Base-by-base conservation (phyloP, 345 rosid genomes). In the Eucalyptus erythrocorys region DNA sequence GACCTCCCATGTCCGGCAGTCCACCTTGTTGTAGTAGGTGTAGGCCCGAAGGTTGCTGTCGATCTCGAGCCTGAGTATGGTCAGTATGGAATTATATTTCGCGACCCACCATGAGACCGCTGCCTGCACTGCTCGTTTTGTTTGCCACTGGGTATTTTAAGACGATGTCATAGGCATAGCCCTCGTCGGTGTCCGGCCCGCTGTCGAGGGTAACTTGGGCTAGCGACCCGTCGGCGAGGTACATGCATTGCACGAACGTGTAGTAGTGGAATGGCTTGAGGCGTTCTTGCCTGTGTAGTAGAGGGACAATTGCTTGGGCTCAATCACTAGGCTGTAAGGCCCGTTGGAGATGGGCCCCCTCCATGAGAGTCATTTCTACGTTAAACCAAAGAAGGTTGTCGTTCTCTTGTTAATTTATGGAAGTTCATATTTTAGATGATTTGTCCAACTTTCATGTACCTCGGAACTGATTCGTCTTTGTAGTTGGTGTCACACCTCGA, bases 11-110 rank as follows among this genome's bases (percentile, higher is more conserved):
- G 93, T 93, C 27, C 87, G 42, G 22, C 45, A 92, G 85, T 88
- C 91, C 16, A 92, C 95, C 89, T 89, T 61, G 53, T 90, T 87
- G 64, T 91, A 88, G 71, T 86, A 96, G 19, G 95, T 93, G 88
- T 88, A 93, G 47, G 92, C 68, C 86, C 85, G 89, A 4, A 96
- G 88, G 85, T 93, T 93, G 26, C 97, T 96, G 84, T 96, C 94
- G 4, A 94, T 87, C 12, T 90, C 95, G 0, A 96, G 91, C 47
- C 95, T 86, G 6, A 94, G 91, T 89, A 90, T 91, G 4, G 95
- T 90, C 53, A 86, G 43, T 1, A 94, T 94, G 55, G 91, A 84
- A 79, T 94, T 92, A 90, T 91, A 96, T 45, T 90, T 92, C 7
- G 66, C 93, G 87, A 3, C 85, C 85, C 4, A 92, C 81, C 4